Evolutionary conservation across 179 eudicot genomes (phyloP).

Genomic region (Camellia oleifera): DNA sequence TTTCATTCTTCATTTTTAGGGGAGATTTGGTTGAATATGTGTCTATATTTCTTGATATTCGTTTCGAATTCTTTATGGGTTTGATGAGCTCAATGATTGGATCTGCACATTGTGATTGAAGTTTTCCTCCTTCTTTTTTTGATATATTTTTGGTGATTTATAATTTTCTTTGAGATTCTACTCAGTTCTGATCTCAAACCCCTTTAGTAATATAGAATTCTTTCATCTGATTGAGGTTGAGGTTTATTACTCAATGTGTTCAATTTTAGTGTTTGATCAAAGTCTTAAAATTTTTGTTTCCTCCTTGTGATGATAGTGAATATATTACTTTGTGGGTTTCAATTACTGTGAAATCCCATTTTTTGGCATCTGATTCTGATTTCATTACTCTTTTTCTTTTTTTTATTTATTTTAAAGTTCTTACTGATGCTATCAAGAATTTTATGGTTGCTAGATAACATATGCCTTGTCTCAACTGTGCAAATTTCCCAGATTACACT

Average conservation of each 20-base stretch:
- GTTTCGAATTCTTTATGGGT: background rate
- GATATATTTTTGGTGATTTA: background rate
- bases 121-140: background rate
- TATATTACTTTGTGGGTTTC: background rate
- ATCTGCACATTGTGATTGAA: conserved; percentile 13
- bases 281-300: background rate
- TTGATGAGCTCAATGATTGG: conserved; percentile 14
- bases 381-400: background rate
- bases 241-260: background rate
- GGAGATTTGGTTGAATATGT: background rate
- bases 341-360: background rate
- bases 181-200: background rate
- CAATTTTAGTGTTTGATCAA: background rate
- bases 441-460: background rate
- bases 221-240: too few relatives aligned
- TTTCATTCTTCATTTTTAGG: too few relatives aligned
- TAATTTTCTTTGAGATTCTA: background rate
- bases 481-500: background rate
- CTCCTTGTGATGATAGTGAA: background rate
- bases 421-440: background rate
- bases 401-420: background rate
- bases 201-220: too few relatives aligned
- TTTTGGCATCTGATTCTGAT: conserved; percentile 8
- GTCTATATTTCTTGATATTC: background rate
- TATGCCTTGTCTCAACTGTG: background rate